Percentiles rank a stretch among this genome's conserved stretches.
Conservation (phyloP, 352 stramenopile species). For the Pythium apleroticum region DNA sequence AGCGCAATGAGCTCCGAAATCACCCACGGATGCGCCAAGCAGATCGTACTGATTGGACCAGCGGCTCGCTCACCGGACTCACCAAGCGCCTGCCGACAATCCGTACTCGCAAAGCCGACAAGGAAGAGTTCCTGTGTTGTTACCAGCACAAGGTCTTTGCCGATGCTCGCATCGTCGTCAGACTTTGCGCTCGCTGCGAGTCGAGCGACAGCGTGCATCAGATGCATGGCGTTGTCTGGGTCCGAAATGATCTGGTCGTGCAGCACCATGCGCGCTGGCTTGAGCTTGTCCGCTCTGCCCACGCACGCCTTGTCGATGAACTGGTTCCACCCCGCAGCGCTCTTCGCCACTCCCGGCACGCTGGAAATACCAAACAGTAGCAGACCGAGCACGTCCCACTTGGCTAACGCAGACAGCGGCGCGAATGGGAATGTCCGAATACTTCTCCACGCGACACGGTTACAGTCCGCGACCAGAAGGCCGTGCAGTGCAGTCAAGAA, state of each 20-base stretch:
- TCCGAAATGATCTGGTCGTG: constrained; percentile 64
- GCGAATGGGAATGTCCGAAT: constrained; percentile 69
- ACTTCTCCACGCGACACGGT: constrained; percentile 77
- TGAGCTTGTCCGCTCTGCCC: constrained; percentile 29
- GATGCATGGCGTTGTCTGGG: constrained; percentile 60
- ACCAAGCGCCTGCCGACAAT: constrained; percentile 29
- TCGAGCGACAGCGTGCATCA: constrained; percentile 72
- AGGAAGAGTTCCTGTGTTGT: constrained; percentile 33
- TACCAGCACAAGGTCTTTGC: constrained; percentile 27
- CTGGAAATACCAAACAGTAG: constrained; percentile 72
- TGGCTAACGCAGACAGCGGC: constrained; percentile 66
- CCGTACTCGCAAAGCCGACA: constrained; percentile 20
- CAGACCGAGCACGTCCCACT: constrained; percentile 81
- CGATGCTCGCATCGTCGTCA: constrained; percentile 18
- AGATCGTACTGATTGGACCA: constrained; percentile 37
- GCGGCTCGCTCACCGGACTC: constrained; percentile 33
- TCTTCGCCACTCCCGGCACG: constrained; percentile 64
- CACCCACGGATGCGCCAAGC: constrained; percentile 33
- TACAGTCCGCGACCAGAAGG: constrained; percentile 68
- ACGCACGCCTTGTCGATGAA: constrained; percentile 57
- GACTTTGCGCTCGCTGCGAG: constrained; percentile 34
- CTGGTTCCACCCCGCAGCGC: constrained; percentile 50
- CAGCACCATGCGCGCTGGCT: constrained; percentile 44
- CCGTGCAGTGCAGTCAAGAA: constrained; percentile 81
- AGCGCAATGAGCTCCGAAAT: constrained; percentile 44